Evolutionary conservation across 768 basidiomycete species (phyloP).

Genomic region (Phanerochaete carnosa): DNA sequence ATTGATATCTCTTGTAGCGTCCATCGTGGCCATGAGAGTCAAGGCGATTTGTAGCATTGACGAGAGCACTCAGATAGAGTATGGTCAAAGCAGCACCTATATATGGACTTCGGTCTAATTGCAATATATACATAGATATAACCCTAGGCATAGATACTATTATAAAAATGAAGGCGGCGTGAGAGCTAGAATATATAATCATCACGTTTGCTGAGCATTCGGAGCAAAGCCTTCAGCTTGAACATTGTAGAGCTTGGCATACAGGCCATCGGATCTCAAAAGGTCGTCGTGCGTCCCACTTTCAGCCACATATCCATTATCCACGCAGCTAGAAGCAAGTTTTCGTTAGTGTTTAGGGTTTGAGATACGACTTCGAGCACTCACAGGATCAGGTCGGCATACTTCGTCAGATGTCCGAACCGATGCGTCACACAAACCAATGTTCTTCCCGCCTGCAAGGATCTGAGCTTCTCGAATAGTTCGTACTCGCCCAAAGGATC

Average conservation of each 20-base stretch:
- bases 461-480: conserved; percentile 39
- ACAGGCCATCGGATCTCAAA: conserved; percentile 27
- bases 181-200: not conserved
- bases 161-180: not conserved
- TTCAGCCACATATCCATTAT: conserved; percentile 30
- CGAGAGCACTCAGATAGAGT: no score
- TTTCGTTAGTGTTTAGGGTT: not conserved
- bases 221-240: conserved; percentile 12
- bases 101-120: no score
- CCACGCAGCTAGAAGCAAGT: conserved; percentile 26
- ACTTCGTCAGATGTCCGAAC: conserved; percentile 44
- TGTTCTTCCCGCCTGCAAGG: conserved; percentile 43
- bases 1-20: no score
- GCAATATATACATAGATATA: no score
- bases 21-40: no score
- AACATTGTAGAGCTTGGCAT: conserved; percentile 27
- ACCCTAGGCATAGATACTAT: not conserved
- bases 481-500: conserved; percentile 53
- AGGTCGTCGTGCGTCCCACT: conserved; percentile 30
- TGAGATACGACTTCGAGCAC: conserved; percentile 16
- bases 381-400: conserved; percentile 51
- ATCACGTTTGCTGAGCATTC: not conserved
- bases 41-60: no score
- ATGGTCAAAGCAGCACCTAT: no score
- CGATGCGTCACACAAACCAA: conserved; percentile 57